These are phyloP conservation scores for Fomitopsis serialis DNA, from an alignment of 768 basidiomycete species.

Conservation along the genomic window DNA sequence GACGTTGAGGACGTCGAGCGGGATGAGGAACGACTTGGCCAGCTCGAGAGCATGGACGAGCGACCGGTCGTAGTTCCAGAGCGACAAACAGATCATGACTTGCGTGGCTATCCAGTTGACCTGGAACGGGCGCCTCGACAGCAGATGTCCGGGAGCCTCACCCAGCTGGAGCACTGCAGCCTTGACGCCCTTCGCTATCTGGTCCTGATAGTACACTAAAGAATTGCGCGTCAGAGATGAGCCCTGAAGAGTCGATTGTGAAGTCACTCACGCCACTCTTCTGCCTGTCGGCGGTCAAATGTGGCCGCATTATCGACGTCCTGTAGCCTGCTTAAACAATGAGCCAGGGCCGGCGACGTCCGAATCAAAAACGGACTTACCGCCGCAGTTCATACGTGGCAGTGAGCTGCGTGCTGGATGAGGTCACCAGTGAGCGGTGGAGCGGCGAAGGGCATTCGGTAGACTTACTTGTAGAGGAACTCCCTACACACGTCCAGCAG, in stretches of 20 bases:
- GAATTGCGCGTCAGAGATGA: slow-evolving; percentile 1
- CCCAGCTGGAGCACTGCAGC: slow-evolving; percentile 46
- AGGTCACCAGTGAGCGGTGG: slow-evolving; percentile 7
- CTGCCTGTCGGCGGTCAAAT: slow-evolving; percentile 66
- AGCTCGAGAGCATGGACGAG: slow-evolving; percentile 57
- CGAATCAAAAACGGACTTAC: slow-evolving; percentile 35
- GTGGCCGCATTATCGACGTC: slow-evolving; percentile 47
- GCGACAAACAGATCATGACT: slow-evolving; percentile 40
- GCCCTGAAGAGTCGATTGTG: neutral
- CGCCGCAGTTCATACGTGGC: slow-evolving; percentile 60
- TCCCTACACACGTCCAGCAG: slow-evolving; percentile 65
- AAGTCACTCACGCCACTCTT: slow-evolving; percentile 68
- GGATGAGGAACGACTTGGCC: slow-evolving; percentile 57
- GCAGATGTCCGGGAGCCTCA: slow-evolving; percentile 45
- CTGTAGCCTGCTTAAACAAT: slow-evolving; percentile 40
- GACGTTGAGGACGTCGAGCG: slow-evolving; percentile 61
- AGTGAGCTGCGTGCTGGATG: slow-evolving; percentile 54
- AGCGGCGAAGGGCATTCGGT: slow-evolving; percentile 6
- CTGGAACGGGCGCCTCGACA: slow-evolving; percentile 66
- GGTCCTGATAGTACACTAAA: slow-evolving; percentile 63
- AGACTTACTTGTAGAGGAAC: slow-evolving; percentile 67
- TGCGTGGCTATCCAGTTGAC: slow-evolving; percentile 46
- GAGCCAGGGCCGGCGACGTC: slow-evolving; percentile 9
- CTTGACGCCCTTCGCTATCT: slow-evolving; percentile 58
- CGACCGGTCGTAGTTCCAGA: slow-evolving; percentile 61